Evolutionary conservation across 495 filamentous ascomycete genomes (phyloP).

Genomic region (Letharia lupina): DNA sequence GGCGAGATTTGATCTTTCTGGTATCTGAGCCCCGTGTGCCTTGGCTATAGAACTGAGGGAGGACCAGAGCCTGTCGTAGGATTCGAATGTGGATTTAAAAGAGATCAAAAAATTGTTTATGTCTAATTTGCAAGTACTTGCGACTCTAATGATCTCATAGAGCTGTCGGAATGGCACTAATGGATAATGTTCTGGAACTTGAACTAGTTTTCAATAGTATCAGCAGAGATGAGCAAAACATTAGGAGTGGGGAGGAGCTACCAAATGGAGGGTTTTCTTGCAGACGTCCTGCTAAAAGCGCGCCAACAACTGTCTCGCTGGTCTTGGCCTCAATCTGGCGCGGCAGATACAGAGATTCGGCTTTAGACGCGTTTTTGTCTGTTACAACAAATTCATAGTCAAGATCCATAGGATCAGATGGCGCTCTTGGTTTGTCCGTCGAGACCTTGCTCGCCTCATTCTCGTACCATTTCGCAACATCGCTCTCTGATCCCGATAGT

Average conservation of each 20-base stretch:
- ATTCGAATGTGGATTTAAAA: slow-evolving; percentile 26
- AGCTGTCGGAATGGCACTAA: slow-evolving; percentile 34
- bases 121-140: slow-evolving; percentile 32
- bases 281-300: background rate
- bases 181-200: slow-evolving; percentile 3
- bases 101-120: slow-evolving; percentile 29
- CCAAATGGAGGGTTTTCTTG: slow-evolving; percentile 2
- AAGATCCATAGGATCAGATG: slow-evolving; percentile 5
- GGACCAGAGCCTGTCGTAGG: slow-evolving; percentile 35
- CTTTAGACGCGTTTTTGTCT: background rate
- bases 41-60: slow-evolving; percentile 31
- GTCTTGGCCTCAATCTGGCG: background rate
- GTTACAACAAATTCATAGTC: background rate
- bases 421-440: background rate
- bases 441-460: background rate
- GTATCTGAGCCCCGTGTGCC: slow-evolving; percentile 29
- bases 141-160: slow-evolving; percentile 40
- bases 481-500: background rate
- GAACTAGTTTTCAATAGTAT: background rate
- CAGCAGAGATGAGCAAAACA: background rate
- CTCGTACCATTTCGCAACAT: background rate
- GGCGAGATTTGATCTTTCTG: slow-evolving; percentile 32
- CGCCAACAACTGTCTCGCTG: background rate
- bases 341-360: background rate
- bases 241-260: background rate